These are phyloP conservation scores for Candida gigantensis DNA, from an alignment of 1,139 yeast genomes.

Conservation along the genomic window DNA sequence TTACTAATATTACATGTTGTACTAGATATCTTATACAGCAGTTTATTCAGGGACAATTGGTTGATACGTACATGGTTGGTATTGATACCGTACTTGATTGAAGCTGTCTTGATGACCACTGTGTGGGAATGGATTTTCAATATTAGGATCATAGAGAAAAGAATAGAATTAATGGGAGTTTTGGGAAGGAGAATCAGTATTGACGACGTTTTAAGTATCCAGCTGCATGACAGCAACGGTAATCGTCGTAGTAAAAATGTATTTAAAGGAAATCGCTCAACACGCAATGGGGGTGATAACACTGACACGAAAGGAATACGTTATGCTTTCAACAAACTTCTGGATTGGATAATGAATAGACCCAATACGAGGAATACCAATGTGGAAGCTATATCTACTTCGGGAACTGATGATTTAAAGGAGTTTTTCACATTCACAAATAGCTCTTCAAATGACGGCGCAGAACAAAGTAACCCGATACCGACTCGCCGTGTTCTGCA, in stretches of 20 bases:
- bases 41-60: conserved; percentile 32
- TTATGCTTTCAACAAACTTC: background rate
- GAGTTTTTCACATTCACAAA: conserved; percentile 8
- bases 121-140: conserved; percentile 57
- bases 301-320: background rate
- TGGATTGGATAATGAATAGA: conserved; percentile 5
- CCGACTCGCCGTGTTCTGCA: too few species aligned
- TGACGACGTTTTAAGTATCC: conserved; percentile 31
- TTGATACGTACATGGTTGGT: conserved; percentile 40
- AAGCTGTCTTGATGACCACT: conserved; percentile 40
- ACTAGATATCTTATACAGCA: conserved; percentile 30
- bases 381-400: conserved; percentile 1
- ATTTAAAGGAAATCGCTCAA: conserved; percentile 5
- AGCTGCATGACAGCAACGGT: conserved; percentile 3
- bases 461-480: background rate
- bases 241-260: conserved; percentile 1
- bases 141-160: conserved; percentile 42
- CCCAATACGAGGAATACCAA: background rate
- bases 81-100: conserved; percentile 36
- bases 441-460: conserved; percentile 3
- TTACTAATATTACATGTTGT: conserved; percentile 31
- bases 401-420: conserved; percentile 11
- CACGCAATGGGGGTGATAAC: background rate
- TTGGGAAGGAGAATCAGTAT: conserved; percentile 48
- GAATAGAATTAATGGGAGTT: conserved; percentile 46